Evolutionary conservation across 208 protist genomes (phyloP), one percentile per base, ranked within the genome.

Genomic region (Trypanosoma boissoni): DNA sequence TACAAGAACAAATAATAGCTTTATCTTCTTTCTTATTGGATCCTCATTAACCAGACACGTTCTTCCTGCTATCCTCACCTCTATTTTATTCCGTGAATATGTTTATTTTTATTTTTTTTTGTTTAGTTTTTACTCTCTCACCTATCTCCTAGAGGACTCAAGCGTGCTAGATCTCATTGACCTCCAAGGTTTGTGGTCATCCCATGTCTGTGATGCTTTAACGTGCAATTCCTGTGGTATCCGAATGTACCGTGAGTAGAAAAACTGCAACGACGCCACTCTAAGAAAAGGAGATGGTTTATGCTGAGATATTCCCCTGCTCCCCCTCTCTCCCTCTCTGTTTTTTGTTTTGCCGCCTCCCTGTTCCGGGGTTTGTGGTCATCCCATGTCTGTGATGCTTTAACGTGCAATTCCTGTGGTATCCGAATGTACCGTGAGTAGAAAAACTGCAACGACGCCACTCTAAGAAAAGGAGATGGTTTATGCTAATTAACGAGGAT

Each of bases 141-240:
- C 31, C 34, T n/a, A n/a, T n/a, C n/a, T n/a, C n/a, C n/a, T n/a
- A n/a, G n/a, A n/a, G n/a, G 34, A 39, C 34, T 6, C 34, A 39
- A 39, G 12, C 34, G 34, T 39, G 12, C 12, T 39, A 39, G 34
- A 39, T 39, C 34, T 12, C 8, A 16, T 6, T 39, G 12, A 39
- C 6, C 27, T 44, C 2, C 12, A 54, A 16, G 39, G 3, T 26
- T 20, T 58, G 28, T 2, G 28, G 18, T 48, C 39, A 31, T 31
- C 18, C 39, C 49, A 46, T 34, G 28, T 42, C 41, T 21, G 20
- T 68, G 69, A 75, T 69, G 69, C 68, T 45, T 50, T 55, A 23
- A 63, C 69, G 57, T 75, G 69, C 69, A 78, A 86, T 82, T 86
- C 80, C 80, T 88, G 80, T 88, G 80, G 80, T 83, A 88, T 88